Conservation (phyloP, 345 rosid genomes). For the Erodium maritimum region DNA sequence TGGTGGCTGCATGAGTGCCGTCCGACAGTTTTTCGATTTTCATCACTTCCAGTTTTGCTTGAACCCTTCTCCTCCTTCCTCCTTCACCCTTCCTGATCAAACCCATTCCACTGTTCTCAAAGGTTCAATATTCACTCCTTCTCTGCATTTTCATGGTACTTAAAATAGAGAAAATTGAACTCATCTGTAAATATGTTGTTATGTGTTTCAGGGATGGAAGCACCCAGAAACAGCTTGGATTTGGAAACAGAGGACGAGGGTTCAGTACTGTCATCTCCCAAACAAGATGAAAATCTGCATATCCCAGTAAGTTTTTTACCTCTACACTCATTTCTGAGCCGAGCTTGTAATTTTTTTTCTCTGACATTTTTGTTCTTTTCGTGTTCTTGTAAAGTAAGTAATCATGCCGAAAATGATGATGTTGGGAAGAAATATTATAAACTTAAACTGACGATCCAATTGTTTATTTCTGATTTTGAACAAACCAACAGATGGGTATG, state of each 20-base stretch:
- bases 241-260: conserved; percentile 19
- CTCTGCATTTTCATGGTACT: neutral
- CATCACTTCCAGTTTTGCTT: conserved; percentile 42
- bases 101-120: conserved; percentile 14
- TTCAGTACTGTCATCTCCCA: conserved; percentile 4
- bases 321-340: neutral
- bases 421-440: too few relatives aligned
- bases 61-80: conserved; percentile 29
- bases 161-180: neutral
- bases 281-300: conserved; percentile 28
- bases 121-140: conserved; percentile 27
- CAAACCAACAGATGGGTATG: conserved; percentile 74
- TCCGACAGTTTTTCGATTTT: conserved; percentile 69
- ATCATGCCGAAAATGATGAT: conserved; percentile 10
- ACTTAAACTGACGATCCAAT: too few relatives aligned
- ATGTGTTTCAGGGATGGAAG: conserved; percentile 41
- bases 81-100: conserved; percentile 16
- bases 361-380: conserved; percentile 6
- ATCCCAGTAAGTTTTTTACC: conserved; percentile 34
- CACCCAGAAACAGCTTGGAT: conserved; percentile 83
- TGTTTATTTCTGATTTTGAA: too few relatives aligned
- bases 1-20: conserved; percentile 68
- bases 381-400: conserved; percentile 12
- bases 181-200: too few relatives aligned
- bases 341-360: neutral